Evolutionary conservation across 192 early-diverging fungal species (phyloP), one percentile per base, ranked within the genome.

Genomic region (Gamsiella multidivaricata): DNA sequence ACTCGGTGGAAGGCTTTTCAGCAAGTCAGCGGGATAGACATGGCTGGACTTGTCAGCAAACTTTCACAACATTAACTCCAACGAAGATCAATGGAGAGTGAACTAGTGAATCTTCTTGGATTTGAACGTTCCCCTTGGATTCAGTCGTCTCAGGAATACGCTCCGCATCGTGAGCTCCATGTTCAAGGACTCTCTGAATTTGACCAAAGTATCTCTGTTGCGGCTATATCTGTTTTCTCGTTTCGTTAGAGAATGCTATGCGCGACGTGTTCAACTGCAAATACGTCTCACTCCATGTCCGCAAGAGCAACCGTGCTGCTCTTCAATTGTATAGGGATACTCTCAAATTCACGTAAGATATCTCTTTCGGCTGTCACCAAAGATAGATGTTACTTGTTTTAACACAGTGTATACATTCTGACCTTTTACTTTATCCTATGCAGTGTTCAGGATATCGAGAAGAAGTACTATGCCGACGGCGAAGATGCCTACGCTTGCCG

Each of bases 381-480:
- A n/a, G n/a, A n/a, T n/a, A n/a, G n/a, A n/a, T 28, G 14, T 20
- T 57, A 1, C 23, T 31, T 20, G 23, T 53, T 26, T 0, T 18
- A 12, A 52, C 17, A 5, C 28, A 3, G 20, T 49, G 22, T 53
- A 25, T 36, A 60, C 29, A 28, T 26, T 41, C 51, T 58, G 52
- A 25, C 18, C 51, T 43, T 53, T 12, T 69, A 34, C 36, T 22
- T 10, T 29, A 9, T 25, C 18, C 52, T 18, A 37, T 56, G 18
- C 62, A 93, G 91, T 45, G 89, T 96, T 17, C 86, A 93, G 58
- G 93, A 95, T 29, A 89, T 95, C 22, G 97, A 99, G 78, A 92
- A 93, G 69, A 94, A 94, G 67, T 99, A 99, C 80, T 99, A 99
- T 81, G 97, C 96, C 5, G 96, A 99, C 79, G 97, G 97, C 22